These are phyloP conservation scores for Colletotrichum sp. DNA, from an alignment of 2,329 filamentous ascomycete genomes.

Conservation along the genomic window DNA sequence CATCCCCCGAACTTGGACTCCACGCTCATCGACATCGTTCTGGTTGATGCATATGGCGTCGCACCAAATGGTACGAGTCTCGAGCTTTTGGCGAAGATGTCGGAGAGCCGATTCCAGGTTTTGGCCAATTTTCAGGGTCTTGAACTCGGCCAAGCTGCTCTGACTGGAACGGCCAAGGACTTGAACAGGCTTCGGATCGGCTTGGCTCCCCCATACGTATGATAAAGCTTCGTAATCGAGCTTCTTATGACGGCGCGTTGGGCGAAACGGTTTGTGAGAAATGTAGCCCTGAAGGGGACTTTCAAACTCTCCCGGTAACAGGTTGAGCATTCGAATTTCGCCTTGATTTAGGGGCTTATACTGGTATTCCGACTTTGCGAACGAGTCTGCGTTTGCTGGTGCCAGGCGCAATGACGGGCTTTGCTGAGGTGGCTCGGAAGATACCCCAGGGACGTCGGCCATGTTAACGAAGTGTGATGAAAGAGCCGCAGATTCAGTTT, in stretches of 20 bases:
- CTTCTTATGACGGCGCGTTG: too few species aligned
- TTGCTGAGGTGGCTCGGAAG: neutral
- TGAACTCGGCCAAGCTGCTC: neutral
- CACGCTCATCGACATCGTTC: conserved; percentile 20
- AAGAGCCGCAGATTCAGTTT: rapidly evolving
- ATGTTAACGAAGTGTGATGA: rapidly evolving
- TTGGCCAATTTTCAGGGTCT: neutral
- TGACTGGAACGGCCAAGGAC: too few species aligned
- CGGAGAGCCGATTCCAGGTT: neutral
- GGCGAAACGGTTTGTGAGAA: too few species aligned
- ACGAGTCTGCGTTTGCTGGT: rapidly evolving
- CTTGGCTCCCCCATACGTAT: neutral
- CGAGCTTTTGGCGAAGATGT: neutral
- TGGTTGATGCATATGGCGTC: conserved; percentile 30
- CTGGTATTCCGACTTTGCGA: neutral
- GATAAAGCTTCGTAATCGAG: conserved; percentile 9
- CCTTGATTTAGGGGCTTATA: too few species aligned
- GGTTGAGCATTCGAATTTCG: neutral
- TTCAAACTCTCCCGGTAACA: neutral
- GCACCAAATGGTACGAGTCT: conserved; percentile 20
- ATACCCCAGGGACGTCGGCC: neutral
- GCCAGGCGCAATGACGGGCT: neutral
- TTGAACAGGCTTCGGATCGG: too few species aligned
- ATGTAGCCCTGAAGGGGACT: rapidly evolving
- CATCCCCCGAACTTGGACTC: conserved; percentile 24